Evolutionary conservation across 805 yeast species (phyloP), one percentile per base, ranked within the genome.

Genomic region (Pichia californica): DNA sequence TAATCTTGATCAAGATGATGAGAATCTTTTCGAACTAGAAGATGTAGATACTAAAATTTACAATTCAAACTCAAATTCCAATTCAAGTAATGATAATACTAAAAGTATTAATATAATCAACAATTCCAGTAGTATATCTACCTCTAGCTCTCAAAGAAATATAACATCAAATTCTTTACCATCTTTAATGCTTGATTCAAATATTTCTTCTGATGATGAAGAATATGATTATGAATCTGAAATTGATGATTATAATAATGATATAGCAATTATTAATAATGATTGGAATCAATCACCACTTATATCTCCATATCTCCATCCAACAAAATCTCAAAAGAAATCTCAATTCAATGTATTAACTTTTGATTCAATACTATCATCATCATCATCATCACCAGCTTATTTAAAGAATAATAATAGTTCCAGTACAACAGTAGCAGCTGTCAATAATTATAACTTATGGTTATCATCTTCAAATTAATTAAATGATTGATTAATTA

Each of bases 21-120:
- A 48, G 21, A 52, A 46, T 32, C 45, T 53, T 19, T 54, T 56
- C 40, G 46, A 45, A 21, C 41, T 54, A 10, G 59, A 57, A 33
- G 57, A 53, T 28, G 39, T 51, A 8, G 55, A 51, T 16, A 52
- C 53, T 15, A 39, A n/a, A n/a, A n/a, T n/a, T n/a, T n/a, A n/a
- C n/a, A n/a, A n/a, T n/a, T n/a, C n/a, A n/a, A n/a, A n/a, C n/a
- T n/a, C n/a, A n/a, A n/a, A n/a, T n/a, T n/a, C 46, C 37, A 47
- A 52, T 3, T 55, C 54, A 44, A 14, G 13, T 33, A 23, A 21
- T 14, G 20, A 21, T 33, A 33, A 39, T 30, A 5, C 33, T 21
- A 2, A 32, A 26, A 28, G 30, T 31, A 16, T 37, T 14, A 23
- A 23, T 23, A 23, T 23, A 23, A 7, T 23, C 9, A 23, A 23